Base-by-base conservation (phyloP, 148 eudicot genomes). In the Silene uniflora region DNA sequence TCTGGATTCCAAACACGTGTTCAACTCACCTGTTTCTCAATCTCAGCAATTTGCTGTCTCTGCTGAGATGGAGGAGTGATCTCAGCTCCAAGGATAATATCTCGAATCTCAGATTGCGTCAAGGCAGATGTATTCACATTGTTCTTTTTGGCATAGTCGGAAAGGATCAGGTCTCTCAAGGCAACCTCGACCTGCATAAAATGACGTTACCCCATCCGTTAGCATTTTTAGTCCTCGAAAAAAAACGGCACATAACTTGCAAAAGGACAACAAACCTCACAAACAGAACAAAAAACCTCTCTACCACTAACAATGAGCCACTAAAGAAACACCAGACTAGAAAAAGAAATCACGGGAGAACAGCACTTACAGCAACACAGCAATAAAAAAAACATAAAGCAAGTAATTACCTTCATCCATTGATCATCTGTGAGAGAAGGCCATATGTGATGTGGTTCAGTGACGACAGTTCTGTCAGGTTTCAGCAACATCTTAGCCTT, bases 371-470 rank as follows among this genome's bases (percentile, higher is more conserved):
- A 52, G 7, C 66, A 7, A 59, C 23, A 55, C 1, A 12, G 23
- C 16, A 62, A 23, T 19, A 22, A 35, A 55, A 39, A 16, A 10
- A 73, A 14, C 35, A 68, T 13, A 32, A 21, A 72, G 21, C 21
- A 47, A 47, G 29, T 21, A 11, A 44, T 76, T 76, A 93, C 98
- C 99, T 96, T 96, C 93, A 92, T 87, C 98, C 99, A 96, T 70
- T 92, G 99, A 75, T 96, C 99, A 84, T 96, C 97, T n/a, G 87
- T 76, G 70, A 96, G 91, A 67, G 96, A 90, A 58, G 99, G 99
- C 99, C 98, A 96, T 59, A 96, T 96, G 73, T 96, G 99, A 77
- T 96, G 99, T 59, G 99, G 91, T 81, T 96, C 98, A 7, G 99
- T 96, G 46, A 92, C 83, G 81, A 96, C 87, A 22, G 99, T 91